Evolutionary conservation across 192 early-diverging fungal genomes (phyloP).

Genomic region (Jimgerdemannia flammicorona): DNA sequence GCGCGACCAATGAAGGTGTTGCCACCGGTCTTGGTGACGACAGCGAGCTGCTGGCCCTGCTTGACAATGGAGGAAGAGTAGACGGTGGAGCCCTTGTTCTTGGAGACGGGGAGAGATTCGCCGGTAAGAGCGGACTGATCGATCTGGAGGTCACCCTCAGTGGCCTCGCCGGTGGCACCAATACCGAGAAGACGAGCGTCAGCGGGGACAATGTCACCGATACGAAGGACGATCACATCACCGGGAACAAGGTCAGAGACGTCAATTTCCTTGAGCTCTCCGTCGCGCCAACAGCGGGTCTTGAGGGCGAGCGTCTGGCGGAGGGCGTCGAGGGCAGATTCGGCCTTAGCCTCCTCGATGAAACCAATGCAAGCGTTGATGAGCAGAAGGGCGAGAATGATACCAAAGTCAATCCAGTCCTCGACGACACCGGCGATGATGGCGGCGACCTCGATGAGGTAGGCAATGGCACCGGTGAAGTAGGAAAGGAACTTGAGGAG

Average conservation of each 20-base stretch:
- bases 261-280: conserved; percentile 65
- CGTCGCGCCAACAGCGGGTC: conserved; percentile 74
- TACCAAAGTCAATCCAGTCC: conserved; percentile 73
- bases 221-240: conserved; percentile 81
- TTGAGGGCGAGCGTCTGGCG: conserved; percentile 90
- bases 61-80: conserved; percentile 91
- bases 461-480: conserved; percentile 82
- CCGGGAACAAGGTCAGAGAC: conserved; percentile 78
- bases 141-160: conserved; percentile 76
- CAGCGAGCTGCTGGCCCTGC: conserved; percentile 88
- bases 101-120: conserved; percentile 84
- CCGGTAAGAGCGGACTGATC: conserved; percentile 93
- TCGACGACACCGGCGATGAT: conserved; percentile 63
- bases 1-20: conserved; percentile 92
- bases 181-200: conserved; percentile 78
- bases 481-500: conserved; percentile 79
- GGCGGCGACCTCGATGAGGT: conserved; percentile 81
- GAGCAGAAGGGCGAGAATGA: conserved; percentile 68
- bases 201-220: conserved; percentile 92
- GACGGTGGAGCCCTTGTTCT: conserved; percentile 74
- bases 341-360: conserved; percentile 87
- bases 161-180: conserved; percentile 65
- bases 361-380: conserved; percentile 89
- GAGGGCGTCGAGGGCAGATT: conserved; percentile 87
- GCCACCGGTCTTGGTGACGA: conserved; percentile 86